Conservation (phyloP, 257 asterid genomes). For the Scutellaria minor region DNA sequence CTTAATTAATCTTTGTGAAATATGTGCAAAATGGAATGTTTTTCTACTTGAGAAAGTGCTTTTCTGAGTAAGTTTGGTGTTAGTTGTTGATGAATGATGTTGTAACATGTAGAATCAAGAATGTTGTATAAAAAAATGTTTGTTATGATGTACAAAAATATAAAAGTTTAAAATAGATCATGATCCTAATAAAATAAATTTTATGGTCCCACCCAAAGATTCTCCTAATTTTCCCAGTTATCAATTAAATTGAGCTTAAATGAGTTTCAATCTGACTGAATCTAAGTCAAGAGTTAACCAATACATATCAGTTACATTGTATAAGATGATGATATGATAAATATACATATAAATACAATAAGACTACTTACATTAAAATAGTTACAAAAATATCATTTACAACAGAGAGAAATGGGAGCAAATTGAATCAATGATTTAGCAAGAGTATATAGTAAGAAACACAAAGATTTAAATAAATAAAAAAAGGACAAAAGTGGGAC, state of each 20-base stretch:
- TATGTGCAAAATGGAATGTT: constrained; percentile 28
- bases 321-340: too few species aligned
- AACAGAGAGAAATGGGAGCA: too few species aligned
- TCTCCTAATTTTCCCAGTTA: too few species aligned
- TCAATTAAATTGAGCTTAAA: too few species aligned
- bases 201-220: too few species aligned
- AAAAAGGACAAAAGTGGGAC: constrained; percentile 26
- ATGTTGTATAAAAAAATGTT: constrained; percentile 31
- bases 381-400: too few species aligned
- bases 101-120: constrained; percentile 33
- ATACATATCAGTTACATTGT: too few species aligned
- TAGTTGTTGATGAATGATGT: constrained; percentile 18
- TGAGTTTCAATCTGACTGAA: too few species aligned
- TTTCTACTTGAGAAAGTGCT: constrained; percentile 35
- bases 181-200: background rate
- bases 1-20: constrained; percentile 6
- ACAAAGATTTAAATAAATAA: constrained; percentile 13
- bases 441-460: background rate
- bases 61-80: background rate
- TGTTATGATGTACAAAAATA: constrained; percentile 13
- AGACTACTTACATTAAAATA: too few species aligned
- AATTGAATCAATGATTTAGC: too few species aligned
- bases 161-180: background rate
- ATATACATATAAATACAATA: too few species aligned
- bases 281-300: too few species aligned